These are phyloP conservation scores for Penicillium rolfsii DNA, from an alignment of 2,329 filamentous ascomycete genomes.

Conservation along the genomic window DNA sequence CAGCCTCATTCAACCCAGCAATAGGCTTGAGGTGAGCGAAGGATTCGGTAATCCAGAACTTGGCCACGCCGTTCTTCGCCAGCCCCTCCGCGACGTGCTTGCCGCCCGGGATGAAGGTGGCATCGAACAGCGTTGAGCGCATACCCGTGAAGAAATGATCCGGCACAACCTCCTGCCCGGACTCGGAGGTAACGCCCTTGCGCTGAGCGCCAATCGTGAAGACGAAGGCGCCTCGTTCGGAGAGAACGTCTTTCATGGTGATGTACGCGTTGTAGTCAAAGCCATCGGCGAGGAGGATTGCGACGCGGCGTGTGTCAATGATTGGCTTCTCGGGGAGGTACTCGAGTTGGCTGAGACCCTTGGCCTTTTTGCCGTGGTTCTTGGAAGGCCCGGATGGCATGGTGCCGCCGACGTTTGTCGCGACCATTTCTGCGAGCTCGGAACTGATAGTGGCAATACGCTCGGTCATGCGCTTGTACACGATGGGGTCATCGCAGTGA, in stretches of 20 bases:
- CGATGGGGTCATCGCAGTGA: slow-evolving; percentile 73
- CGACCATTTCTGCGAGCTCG: slow-evolving; percentile 68
- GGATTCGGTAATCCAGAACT: slow-evolving; percentile 78
- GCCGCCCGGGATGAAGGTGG: slow-evolving; percentile 75
- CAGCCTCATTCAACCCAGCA: slow-evolving; percentile 63
- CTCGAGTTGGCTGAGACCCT: slow-evolving; percentile 66
- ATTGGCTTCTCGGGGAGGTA: slow-evolving; percentile 65
- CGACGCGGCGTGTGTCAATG: slow-evolving; percentile 71
- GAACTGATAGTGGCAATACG: slow-evolving; percentile 73
- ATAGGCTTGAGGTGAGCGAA: slow-evolving; percentile 82
- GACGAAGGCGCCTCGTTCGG: slow-evolving; percentile 65
- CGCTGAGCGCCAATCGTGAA: slow-evolving; percentile 73
- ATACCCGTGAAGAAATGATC: slow-evolving; percentile 81
- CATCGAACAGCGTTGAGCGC: slow-evolving; percentile 78
- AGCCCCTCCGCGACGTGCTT: slow-evolving; percentile 61
- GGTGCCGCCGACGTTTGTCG: slow-evolving; percentile 70
- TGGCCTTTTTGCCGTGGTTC: slow-evolving; percentile 70
- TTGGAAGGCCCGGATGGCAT: slow-evolving; percentile 58
- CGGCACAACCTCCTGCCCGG: slow-evolving; percentile 63
- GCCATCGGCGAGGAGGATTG: slow-evolving; percentile 76
- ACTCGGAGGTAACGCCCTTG: slow-evolving; percentile 65
- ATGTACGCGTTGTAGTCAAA: slow-evolving; percentile 70
- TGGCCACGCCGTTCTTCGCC: slow-evolving; percentile 69
- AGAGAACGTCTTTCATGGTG: slow-evolving; percentile 66
- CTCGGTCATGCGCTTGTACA: slow-evolving; percentile 71